These are phyloP conservation scores for Pezizomycotina sp. DNA, from an alignment of 2,329 filamentous ascomycete genomes.

Conservation along the genomic window DNA sequence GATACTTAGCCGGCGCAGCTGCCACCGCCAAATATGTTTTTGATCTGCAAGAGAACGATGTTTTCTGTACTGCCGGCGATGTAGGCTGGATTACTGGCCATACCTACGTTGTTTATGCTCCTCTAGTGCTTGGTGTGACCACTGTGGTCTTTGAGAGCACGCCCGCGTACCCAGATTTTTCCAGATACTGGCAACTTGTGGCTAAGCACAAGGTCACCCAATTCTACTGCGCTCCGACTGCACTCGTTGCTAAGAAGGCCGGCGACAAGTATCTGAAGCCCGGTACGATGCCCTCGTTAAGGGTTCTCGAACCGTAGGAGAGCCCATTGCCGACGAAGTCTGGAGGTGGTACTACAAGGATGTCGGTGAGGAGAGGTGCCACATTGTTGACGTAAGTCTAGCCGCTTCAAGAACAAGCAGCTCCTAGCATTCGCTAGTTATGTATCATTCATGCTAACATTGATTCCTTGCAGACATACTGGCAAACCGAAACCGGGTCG, in stretches of 20 bases:
- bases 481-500: conserved; percentile 97
- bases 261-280: conserved; percentile 83
- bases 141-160: conserved; percentile 98
- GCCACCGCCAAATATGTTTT: conserved; percentile 97
- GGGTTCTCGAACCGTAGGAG: conserved; percentile 83
- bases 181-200: conserved; percentile 96
- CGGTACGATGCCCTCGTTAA: conserved; percentile 73
- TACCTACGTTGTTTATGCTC: conserved; percentile 95
- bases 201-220: conserved; percentile 89
- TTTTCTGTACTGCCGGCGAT: conserved; percentile 94
- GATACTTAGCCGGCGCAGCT: conserved; percentile 86
- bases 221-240: conserved; percentile 95
- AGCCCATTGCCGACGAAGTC: conserved; percentile 92
- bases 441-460: conserved; percentile 21
- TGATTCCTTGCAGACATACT: conserved; percentile 61
- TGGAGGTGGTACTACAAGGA: conserved; percentile 99
- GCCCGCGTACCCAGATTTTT: conserved; percentile 93
- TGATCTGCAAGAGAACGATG: conserved; percentile 85
- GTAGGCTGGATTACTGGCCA: conserved; percentile 99
- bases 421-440: background rate
- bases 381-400: conserved; percentile 74
- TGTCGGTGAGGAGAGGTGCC: conserved; percentile 82
- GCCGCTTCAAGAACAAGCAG: background rate
- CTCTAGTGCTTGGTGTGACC: conserved; percentile 76
- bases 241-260: conserved; percentile 83